A percentile compares a stretch with the other conserved stretches of the same genome.
These are phyloP conservation scores for Rutstroemia sp. DNA, from an alignment of 2,329 filamentous ascomycete genomes.

Conservation along the genomic window DNA sequence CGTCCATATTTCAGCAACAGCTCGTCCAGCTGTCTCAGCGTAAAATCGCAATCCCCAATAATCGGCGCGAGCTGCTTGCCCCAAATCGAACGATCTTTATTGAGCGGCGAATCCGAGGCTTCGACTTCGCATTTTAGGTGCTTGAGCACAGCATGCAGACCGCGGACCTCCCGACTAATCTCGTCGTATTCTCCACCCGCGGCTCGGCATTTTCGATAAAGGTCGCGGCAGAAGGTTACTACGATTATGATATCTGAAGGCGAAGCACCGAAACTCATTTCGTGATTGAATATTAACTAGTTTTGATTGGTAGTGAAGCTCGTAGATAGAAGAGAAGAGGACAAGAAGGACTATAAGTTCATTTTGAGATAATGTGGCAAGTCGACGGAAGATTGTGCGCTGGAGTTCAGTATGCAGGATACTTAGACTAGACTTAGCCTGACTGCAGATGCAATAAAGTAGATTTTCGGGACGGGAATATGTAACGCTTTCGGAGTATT, in stretches of 20 bases:
- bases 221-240: conserved; percentile 46
- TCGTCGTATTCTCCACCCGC: conserved; percentile 42
- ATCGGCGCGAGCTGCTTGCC: conserved; percentile 43
- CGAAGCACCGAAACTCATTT: conserved; percentile 28
- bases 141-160: conserved; percentile 48
- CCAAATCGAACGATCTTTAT: conserved; percentile 38
- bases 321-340: neutral
- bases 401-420: neutral
- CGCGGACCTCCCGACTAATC: conserved; percentile 42
- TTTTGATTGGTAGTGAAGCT: neutral
- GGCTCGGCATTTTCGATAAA: conserved; percentile 47
- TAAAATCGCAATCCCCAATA: conserved; percentile 47
- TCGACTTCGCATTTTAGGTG: conserved; percentile 51
- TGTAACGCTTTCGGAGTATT: neutral
- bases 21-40: conserved; percentile 46
- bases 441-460: conserved; percentile 3
- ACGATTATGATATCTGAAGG: conserved; percentile 44
- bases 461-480: neutral
- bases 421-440: neutral
- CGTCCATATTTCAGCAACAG: conserved; percentile 41
- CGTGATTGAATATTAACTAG: neutral
- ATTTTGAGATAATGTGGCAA: neutral
- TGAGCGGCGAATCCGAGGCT: conserved; percentile 49
- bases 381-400: neutral
- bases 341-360: neutral